A percentile compares a stretch with the other conserved stretches of the same genome.
Conservation (phyloP, 129 eudicot species). For the Ambrosia artemisiifolia region DNA sequence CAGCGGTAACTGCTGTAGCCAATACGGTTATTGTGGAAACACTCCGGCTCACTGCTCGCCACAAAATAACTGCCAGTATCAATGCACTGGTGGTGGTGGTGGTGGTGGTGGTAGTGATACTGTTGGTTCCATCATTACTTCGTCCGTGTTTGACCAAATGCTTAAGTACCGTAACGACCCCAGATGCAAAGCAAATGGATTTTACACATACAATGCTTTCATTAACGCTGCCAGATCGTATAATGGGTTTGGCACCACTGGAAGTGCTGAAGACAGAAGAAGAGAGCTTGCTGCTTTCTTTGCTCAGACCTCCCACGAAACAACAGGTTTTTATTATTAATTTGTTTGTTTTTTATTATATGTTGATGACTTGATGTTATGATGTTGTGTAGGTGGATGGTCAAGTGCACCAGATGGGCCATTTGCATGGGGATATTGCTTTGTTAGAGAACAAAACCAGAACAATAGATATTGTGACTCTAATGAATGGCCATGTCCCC, state of each 20-base stretch:
- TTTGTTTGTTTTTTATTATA: too few relatives aligned
- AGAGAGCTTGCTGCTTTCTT: conserved; percentile 65
- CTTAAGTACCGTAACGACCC: conserved; percentile 43
- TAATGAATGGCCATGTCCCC: conserved; percentile 34
- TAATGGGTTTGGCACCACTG: conserved; percentile 47
- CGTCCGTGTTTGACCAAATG: conserved; percentile 41
- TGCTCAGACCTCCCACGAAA: conserved; percentile 64
- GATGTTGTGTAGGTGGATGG: conserved; percentile 36
- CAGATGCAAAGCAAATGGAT: conserved; percentile 38
- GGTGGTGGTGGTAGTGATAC: conserved; percentile 9
- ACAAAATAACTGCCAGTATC: conserved; percentile 43
- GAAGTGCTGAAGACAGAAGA: conserved; percentile 30
- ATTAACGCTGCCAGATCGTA: conserved; percentile 43
- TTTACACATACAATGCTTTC: conserved; percentile 48
- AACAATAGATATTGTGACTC: conserved; percentile 22
- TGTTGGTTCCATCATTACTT: conserved; percentile 32
- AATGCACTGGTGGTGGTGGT: conserved; percentile 22
- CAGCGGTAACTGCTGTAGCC: conserved; percentile 50
- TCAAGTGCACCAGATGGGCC: conserved; percentile 56
- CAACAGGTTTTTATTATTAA: conserved; percentile 15
- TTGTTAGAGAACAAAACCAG: conserved; percentile 35
- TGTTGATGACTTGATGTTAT: too few relatives aligned
- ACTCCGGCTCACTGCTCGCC: conserved; percentile 36
- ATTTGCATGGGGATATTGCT: conserved; percentile 67
- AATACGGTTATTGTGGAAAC: conserved; percentile 51